Conservation (phyloP, 1,284 basidiomycete genomes). For the Sanghuangporus baumii region DNA sequence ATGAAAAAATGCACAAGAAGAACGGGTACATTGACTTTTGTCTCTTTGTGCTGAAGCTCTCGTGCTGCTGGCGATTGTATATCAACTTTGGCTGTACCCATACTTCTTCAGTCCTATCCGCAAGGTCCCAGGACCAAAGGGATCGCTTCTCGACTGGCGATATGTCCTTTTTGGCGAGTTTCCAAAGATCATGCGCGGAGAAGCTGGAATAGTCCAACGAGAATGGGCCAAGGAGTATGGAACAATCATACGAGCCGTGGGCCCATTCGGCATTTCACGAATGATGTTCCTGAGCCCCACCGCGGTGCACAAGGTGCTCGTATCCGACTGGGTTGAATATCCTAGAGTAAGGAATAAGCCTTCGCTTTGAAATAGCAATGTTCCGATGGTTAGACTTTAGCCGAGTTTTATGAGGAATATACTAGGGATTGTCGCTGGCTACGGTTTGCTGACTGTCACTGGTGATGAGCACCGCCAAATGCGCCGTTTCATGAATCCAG, state of each 20-base stretch:
- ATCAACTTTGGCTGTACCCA: conserved; percentile 33
- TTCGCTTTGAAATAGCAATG: background rate
- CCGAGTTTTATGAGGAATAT: conserved; percentile 38
- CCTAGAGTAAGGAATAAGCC: conserved; percentile 29
- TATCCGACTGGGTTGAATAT: conserved; percentile 41
- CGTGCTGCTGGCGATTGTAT: background rate
- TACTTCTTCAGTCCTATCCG: conserved; percentile 38
- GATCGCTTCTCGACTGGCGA: conserved; percentile 24
- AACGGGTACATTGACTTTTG: background rate
- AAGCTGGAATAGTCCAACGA: conserved; percentile 40
- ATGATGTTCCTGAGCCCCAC: conserved; percentile 38
- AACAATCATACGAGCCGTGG: conserved; percentile 37
- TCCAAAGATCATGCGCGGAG: conserved; percentile 31
- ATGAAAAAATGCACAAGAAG: background rate
- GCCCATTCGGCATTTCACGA: conserved; percentile 41
- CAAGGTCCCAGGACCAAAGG: conserved; percentile 35
- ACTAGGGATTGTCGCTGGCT: conserved; percentile 37
- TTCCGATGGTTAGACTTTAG: conserved; percentile 21
- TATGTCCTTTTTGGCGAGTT: conserved; percentile 32
- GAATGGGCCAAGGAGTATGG: conserved; percentile 42
- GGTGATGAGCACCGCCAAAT: conserved; percentile 43
- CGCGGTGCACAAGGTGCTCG: conserved; percentile 38
- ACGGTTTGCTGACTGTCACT: conserved; percentile 42
- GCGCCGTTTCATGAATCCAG: conserved; percentile 45
- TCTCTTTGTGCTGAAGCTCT: background rate